Base-by-base conservation (phyloP, 257 asterid species). In the Rhazya stricta region DNA sequence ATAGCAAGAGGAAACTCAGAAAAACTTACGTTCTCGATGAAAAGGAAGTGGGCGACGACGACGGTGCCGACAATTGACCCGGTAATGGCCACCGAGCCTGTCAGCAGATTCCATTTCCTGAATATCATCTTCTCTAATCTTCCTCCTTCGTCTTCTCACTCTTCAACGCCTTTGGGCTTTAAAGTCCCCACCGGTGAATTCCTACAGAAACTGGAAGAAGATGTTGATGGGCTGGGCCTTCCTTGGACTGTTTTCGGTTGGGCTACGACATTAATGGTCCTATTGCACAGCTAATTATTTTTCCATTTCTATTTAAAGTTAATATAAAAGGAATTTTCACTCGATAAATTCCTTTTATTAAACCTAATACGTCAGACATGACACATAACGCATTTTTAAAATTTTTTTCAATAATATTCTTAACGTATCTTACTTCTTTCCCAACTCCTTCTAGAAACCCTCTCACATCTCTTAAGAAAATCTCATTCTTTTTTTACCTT, bases 41-140 rank as follows among this genome's bases (percentile, higher is more conserved):
- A 90, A 81, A 88, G 78, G 76, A 85, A 85, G 67, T 91, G 87
- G 76, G 83, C 87, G 6, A 87, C 94, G 79, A 91, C 89, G 30
- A 87, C 83, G 9, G 93, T 41, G 53, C 91, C 96, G 68, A 91
- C 76, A 72, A 90, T 81, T 36, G 89, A 90, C 73, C 82, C 88
- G 73, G 88, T 75, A 50, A 91, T 81, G 61, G 88, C 82, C 15
- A 81, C 80, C 9, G 96, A 94, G 18, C 93, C 96, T 3, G 96
- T 91, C 5, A 88, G 82, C 88, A 91, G 77, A 83, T 96, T 91
- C 96, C 96, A 90, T 57, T 90, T 91, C 71, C 96, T 76, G 92
- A 86, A 76, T 15, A 91, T 91, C 97, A 91, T 91, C 74, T 62
- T 32, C 32, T 60, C 66, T 39, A 54, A 46, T 74, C 71, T 62